phyloP scores from a whole-genome alignment of 176 grass and related monocot genomes.

The Triticum monococcum region DNA sequence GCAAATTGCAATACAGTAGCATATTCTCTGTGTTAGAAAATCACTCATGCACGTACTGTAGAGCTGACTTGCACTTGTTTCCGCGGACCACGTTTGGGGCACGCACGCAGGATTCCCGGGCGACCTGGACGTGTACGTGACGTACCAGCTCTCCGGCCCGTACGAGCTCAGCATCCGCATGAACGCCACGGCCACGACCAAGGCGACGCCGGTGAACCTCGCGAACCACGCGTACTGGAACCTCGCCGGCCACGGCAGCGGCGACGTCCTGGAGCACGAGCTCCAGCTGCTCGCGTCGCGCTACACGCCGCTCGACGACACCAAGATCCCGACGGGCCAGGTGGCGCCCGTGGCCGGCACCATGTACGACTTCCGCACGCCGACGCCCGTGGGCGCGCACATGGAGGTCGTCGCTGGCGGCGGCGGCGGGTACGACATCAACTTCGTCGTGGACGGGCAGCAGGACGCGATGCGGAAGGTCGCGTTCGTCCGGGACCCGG shows the following conservation, averaged over 20 bases:
- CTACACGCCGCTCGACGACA: slow-evolving; percentile 1
- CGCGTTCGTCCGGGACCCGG: neutral
- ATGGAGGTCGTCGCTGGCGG: slow-evolving; percentile 41
- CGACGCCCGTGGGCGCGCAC: slow-evolving; percentile 39
- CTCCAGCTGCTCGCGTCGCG: neutral
- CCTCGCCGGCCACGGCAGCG: slow-evolving; percentile 27
- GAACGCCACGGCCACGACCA: slow-evolving; percentile 49
- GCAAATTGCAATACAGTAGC: neutral
- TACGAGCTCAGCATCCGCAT: slow-evolving; percentile 58
- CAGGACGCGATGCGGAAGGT: slow-evolving; percentile 38
- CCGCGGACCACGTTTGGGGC: neutral
- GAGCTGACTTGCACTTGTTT: neutral
- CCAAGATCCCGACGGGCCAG: slow-evolving; percentile 11
- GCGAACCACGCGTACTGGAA: slow-evolving; percentile 83
- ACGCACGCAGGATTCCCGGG: slow-evolving; percentile 66
- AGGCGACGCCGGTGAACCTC: slow-evolving; percentile 76
- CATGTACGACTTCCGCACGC: slow-evolving; percentile 50
- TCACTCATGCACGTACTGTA: neutral
- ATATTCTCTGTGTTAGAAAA: neutral
- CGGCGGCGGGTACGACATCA: slow-evolving; percentile 56
- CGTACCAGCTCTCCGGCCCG: slow-evolving; percentile 50
- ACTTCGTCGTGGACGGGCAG: slow-evolving; percentile 53
- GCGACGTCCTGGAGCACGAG: neutral
- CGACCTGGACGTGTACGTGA: slow-evolving; percentile 71
- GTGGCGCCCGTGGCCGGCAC: slow-evolving; percentile 47